A percentile compares a stretch with the other conserved stretches of the same genome.
These are phyloP conservation scores for Tothia fuscella DNA, from an alignment of 2,329 filamentous ascomycete genomes.

Conservation along the genomic window DNA sequence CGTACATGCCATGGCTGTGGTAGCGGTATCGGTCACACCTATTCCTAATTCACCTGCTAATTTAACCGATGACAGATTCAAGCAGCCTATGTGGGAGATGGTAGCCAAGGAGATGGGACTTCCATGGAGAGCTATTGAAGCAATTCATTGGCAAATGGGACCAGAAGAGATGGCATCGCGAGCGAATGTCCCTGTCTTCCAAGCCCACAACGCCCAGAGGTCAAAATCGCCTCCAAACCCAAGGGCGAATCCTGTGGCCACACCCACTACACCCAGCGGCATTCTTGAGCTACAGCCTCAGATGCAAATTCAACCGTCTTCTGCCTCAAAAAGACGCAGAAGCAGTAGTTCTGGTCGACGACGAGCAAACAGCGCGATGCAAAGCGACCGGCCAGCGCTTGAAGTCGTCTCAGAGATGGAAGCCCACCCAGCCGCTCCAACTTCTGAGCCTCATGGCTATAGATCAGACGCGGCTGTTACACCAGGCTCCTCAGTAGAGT, in stretches of 20 bases:
- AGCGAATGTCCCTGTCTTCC: conserved; percentile 47
- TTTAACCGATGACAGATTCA: conserved; percentile 54
- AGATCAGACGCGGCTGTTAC: conserved; percentile 4
- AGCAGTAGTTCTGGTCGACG: conserved; percentile 4
- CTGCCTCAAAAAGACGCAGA: conserved; percentile 2
- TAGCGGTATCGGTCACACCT: conserved; percentile 8
- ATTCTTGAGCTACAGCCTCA: background rate
- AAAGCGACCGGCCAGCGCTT: conserved; percentile 1
- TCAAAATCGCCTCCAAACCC: conserved; percentile 5
- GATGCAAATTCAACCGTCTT: background rate
- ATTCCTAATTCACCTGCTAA: conserved; percentile 16
- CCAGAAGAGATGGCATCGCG: conserved; percentile 88
- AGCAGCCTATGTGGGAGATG: conserved; percentile 95
- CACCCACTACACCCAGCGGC: conserved; percentile 1
- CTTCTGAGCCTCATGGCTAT: background rate
- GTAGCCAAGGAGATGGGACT: conserved; percentile 91
- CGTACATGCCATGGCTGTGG: conserved; percentile 2
- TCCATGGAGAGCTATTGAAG: conserved; percentile 90
- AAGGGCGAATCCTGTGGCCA: background rate
- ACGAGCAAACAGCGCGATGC: conserved; percentile 3
- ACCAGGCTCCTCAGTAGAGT: conserved; percentile 7
- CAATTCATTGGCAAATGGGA: conserved; percentile 96
- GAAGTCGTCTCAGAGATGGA: no score
- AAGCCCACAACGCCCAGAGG: conserved; percentile 9
- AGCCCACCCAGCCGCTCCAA: background rate